Percentiles rank a stretch among this genome's conserved stretches.
These are phyloP conservation scores for Gillenia trifoliata DNA, from an alignment of 306 rosid species.

Conservation along the genomic window DNA sequence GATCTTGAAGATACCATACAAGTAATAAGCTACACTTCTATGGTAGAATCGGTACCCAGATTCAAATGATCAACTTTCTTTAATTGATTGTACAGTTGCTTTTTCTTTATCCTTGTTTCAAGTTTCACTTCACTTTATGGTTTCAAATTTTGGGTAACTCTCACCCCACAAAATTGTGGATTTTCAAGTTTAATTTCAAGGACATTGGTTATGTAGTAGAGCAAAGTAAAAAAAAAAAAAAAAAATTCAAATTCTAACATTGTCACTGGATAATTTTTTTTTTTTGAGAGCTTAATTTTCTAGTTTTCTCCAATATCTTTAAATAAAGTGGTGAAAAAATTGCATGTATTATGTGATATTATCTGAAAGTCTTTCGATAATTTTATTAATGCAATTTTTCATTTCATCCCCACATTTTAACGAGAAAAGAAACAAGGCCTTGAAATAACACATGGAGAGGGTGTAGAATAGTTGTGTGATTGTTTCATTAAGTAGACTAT, in stretches of 20 bases:
- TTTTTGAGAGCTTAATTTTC: no score
- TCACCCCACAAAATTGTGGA: constrained; percentile 21
- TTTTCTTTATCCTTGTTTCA: constrained; percentile 4
- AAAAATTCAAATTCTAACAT: no score
- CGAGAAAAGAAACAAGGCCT: not conserved
- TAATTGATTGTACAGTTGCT: constrained; percentile 36
- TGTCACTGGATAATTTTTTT: no score
- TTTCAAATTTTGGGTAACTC: constrained; percentile 34
- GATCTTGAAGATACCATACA: not conserved
- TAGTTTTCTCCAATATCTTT: not conserved
- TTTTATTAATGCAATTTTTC: not conserved
- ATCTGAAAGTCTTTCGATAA: not conserved
- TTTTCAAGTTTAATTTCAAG: constrained; percentile 3
- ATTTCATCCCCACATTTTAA: no score
- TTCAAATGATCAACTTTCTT: constrained; percentile 26
- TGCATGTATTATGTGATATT: not conserved
- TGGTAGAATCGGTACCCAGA: constrained; percentile 24
- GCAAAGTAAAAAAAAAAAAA: no score
- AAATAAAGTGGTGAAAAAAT: not conserved
- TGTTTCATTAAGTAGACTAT: not conserved
- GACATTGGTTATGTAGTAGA: no score
- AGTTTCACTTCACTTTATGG: constrained; percentile 7
- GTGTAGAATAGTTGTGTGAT: not conserved
- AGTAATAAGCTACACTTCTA: not conserved
- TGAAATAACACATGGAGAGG: not conserved